Conservation (phyloP, 2,329 filamentous ascomycete species). For the Fusarium tanahbumbuense region DNA sequence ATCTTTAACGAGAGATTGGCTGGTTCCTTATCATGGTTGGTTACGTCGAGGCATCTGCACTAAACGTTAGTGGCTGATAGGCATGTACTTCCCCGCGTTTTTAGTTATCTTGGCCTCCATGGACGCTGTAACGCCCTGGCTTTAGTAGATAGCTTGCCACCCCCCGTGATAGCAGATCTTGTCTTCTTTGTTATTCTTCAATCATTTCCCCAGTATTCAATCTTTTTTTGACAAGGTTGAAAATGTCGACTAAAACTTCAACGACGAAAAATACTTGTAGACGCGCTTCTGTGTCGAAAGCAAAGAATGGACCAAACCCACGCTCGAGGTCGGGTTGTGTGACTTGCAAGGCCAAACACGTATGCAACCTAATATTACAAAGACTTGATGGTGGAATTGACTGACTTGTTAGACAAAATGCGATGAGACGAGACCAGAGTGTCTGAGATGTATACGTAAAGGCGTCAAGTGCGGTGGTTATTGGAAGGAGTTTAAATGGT, state of each 20-base stretch:
- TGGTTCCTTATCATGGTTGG: constrained; percentile 28
- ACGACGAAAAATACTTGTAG: constrained; percentile 21
- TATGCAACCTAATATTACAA: too few relatives aligned
- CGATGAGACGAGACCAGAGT: constrained; percentile 48
- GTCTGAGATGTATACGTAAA: constrained; percentile 44
- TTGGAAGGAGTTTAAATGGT: constrained; percentile 53
- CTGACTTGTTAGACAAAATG: constrained; percentile 44
- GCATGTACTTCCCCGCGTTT: constrained; percentile 40
- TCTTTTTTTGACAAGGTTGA: too few relatives aligned
- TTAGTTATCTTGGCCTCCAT: constrained; percentile 29
- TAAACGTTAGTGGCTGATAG: constrained; percentile 37
- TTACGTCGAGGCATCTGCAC: constrained; percentile 1
- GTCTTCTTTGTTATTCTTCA: constrained; percentile 1
- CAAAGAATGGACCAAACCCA: constrained; percentile 33
- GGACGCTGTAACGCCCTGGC: background rate
- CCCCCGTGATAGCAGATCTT: constrained; percentile 16
- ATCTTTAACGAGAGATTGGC: constrained; percentile 11
- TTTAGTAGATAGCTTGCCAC: constrained; percentile 24
- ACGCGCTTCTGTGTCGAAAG: constrained; percentile 9
- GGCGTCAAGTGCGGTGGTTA: constrained; percentile 48
- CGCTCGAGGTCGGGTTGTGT: constrained; percentile 49
- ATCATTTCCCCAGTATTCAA: too few relatives aligned
- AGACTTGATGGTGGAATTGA: too few relatives aligned
- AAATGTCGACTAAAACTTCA: constrained; percentile 20
- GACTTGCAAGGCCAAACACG: constrained; percentile 49